Evolutionary conservation across 2,329 filamentous ascomycete genomes (phyloP).

Genomic region (Pseudogymnoascus sp.): DNA sequence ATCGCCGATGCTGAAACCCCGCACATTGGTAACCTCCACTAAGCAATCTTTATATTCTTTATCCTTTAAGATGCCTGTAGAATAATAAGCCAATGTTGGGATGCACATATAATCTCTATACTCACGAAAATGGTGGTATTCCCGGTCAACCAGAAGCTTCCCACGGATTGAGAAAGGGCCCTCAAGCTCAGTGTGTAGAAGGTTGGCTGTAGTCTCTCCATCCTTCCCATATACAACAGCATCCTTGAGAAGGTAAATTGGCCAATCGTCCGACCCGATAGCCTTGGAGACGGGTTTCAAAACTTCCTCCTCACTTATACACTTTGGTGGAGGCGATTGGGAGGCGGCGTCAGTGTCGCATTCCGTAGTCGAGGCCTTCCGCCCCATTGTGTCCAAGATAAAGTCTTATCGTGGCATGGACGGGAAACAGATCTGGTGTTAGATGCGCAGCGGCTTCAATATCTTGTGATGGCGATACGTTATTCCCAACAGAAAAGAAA

Average conservation of each 20-base stretch:
- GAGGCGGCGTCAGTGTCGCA: constrained; percentile 33
- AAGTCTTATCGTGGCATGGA: not conserved
- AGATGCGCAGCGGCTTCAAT: not conserved
- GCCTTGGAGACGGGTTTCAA: constrained; percentile 21
- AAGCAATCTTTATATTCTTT: constrained; percentile 23
- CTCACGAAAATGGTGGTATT: constrained; percentile 35
- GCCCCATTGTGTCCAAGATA: not conserved
- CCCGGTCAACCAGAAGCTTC: constrained; percentile 41
- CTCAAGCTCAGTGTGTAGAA: constrained; percentile 50
- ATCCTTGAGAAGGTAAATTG: constrained; percentile 52
- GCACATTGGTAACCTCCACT: constrained; percentile 46
- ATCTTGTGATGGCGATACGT: not conserved
- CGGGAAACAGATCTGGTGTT: not conserved
- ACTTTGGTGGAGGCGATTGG: constrained; percentile 23
- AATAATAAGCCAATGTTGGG: not conserved
- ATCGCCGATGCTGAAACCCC: constrained; percentile 46
- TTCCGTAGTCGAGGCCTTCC: not conserved
- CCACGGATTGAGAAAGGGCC: constrained; percentile 56
- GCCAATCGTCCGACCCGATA: constrained; percentile 43
- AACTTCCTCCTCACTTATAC: constrained; percentile 13
- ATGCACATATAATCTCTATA: constrained; percentile 3
- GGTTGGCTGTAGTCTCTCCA: constrained; percentile 46
- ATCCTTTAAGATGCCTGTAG: constrained; percentile 29
- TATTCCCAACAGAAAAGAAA: not conserved
- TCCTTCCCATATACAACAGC: constrained; percentile 49